Percentiles rank a stretch among this genome's conserved stretches.
phyloP scores from a whole-genome alignment of 768 basidiomycete genomes.

The Collybia sordida region DNA sequence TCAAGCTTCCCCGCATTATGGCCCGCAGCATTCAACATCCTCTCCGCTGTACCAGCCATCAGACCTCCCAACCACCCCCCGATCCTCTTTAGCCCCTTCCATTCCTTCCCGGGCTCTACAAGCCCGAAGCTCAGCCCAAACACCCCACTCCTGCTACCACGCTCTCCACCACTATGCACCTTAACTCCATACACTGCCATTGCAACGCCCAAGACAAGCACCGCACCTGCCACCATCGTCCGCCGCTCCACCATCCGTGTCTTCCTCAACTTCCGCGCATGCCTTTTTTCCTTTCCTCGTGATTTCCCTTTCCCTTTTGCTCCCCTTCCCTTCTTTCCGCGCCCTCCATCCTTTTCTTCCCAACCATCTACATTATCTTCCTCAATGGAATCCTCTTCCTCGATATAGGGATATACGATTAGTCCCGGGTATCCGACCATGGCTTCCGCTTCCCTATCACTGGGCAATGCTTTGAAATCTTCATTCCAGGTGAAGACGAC shows the following conservation, averaged over 20 bases:
- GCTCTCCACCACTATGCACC: conserved; percentile 1
- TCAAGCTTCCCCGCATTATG: too few species aligned
- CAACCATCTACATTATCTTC: conserved; percentile 19
- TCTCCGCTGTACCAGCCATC: conserved; percentile 21
- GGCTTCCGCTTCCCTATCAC: conserved; percentile 57
- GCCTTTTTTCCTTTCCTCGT: conserved; percentile 15
- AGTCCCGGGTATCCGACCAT: conserved; percentile 57
- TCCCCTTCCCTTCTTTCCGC: conserved; percentile 11
- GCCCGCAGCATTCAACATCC: conserved; percentile 7
- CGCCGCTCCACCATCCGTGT: conserved; percentile 30
- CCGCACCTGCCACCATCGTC: conserved; percentile 61
- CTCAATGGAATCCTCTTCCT: conserved; percentile 23
- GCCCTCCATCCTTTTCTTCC: conserved; percentile 16
- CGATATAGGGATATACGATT: conserved; percentile 53
- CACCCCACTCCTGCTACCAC: conserved; percentile 17
- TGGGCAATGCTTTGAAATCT: conserved; percentile 36
- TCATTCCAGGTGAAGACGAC: conserved; percentile 76
- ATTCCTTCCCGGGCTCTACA: conserved; percentile 22
- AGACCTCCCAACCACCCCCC: conserved; percentile 28
- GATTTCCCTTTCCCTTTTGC: conserved; percentile 13
- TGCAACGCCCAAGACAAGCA: conserved; percentile 69
- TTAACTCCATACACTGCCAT: conserved; percentile 57
- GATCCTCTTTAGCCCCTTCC: conserved; percentile 17
- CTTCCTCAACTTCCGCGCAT: conserved; percentile 15
- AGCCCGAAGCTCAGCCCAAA: conserved; percentile 16